Percentiles rank a stretch among this genome's conserved stretches.
phyloP scores from a whole-genome alignment of 371 early-diverging fungal species.

The Nematocida major region DNA sequence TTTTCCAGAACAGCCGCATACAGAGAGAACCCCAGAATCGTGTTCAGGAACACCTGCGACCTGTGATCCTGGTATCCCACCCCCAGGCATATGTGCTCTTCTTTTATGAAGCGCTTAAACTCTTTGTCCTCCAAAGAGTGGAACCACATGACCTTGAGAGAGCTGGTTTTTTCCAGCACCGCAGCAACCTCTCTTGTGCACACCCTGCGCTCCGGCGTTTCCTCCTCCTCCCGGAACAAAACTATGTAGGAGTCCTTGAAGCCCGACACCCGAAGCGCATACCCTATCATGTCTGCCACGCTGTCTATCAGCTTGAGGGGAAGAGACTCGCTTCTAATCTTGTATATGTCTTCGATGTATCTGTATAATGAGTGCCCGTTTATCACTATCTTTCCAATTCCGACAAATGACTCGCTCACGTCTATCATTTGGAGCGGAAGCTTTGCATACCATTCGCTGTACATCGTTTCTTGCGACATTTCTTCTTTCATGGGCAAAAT shows the following conservation, averaged over 20 bases:
- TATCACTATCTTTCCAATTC: conserved; percentile 50
- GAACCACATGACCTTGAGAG: conserved; percentile 34
- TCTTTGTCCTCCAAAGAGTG: not conserved
- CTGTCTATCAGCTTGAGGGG: conserved; percentile 14
- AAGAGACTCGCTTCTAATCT: conserved; percentile 1
- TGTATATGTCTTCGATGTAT: conserved; percentile 42
- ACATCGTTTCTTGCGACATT: conserved; percentile 11
- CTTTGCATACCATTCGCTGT: conserved; percentile 35
- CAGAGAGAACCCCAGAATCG: conserved; percentile 21
- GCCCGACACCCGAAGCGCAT: conserved; percentile 5
- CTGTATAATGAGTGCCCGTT: conserved; percentile 42
- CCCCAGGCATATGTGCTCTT: conserved; percentile 49
- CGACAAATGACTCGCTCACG: conserved; percentile 49
- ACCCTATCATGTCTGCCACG: conserved; percentile 19
- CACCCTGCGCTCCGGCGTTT: not conserved
- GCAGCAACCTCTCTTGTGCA: conserved; percentile 24
- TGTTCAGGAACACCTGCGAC: conserved; percentile 27
- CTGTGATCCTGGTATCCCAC: conserved; percentile 14
- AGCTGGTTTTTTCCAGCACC: not conserved
- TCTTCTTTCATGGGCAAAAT: conserved; percentile 46
- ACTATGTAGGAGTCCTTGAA: conserved; percentile 48
- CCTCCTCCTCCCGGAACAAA: conserved; percentile 37
- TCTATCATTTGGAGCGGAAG: conserved; percentile 29
- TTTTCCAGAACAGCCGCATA: conserved; percentile 33
- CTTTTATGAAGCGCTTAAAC: conserved; percentile 38